These are phyloP conservation scores for Gaertneriomyces sp. DNA, from an alignment of 192 early-diverging fungal species.

Conservation along the genomic window DNA sequence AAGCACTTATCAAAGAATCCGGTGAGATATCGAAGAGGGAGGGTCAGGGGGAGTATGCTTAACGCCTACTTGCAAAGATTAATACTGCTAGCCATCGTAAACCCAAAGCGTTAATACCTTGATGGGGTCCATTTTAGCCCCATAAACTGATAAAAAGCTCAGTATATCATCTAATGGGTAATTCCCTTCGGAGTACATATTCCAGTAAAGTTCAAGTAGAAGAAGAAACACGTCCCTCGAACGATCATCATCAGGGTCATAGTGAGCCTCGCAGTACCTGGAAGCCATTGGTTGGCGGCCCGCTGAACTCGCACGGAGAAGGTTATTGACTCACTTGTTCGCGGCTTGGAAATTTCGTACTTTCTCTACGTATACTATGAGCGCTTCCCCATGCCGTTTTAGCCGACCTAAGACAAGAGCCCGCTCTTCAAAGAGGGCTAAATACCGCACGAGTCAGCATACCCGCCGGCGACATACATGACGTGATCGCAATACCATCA, in stretches of 20 bases:
- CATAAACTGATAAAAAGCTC: conserved; percentile 61
- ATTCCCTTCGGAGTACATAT: conserved; percentile 38
- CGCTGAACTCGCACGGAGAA: neutral
- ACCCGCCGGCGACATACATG: neutral
- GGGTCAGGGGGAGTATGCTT: conserved; percentile 44
- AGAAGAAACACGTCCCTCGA: conserved; percentile 55
- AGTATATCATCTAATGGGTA: conserved; percentile 54
- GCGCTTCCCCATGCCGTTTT: conserved; percentile 80
- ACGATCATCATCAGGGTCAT: conserved; percentile 13
- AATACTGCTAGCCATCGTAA: neutral
- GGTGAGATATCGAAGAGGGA: conserved; percentile 43
- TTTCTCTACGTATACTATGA: conserved; percentile 77
- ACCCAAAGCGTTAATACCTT: conserved; percentile 26
- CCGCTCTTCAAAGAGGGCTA: conserved; percentile 77
- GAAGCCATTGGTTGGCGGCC: neutral
- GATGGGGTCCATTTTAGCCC: conserved; percentile 59
- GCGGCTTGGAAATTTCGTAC: conserved; percentile 66
- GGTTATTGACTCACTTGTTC: conserved; percentile 18
- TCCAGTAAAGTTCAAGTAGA: conserved; percentile 61
- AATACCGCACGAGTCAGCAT: neutral
- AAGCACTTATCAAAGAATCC: conserved; percentile 53
- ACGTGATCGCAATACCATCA: conserved; percentile 46
- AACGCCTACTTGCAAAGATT: conserved; percentile 33
- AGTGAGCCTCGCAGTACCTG: conserved; percentile 43
- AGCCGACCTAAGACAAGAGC: conserved; percentile 76